Percentiles rank a stretch among this genome's conserved stretches.
Evolutionary conservation across 2,329 filamentous ascomycete genomes (phyloP).

Genomic region (Arthroderma uncinatum): DNA sequence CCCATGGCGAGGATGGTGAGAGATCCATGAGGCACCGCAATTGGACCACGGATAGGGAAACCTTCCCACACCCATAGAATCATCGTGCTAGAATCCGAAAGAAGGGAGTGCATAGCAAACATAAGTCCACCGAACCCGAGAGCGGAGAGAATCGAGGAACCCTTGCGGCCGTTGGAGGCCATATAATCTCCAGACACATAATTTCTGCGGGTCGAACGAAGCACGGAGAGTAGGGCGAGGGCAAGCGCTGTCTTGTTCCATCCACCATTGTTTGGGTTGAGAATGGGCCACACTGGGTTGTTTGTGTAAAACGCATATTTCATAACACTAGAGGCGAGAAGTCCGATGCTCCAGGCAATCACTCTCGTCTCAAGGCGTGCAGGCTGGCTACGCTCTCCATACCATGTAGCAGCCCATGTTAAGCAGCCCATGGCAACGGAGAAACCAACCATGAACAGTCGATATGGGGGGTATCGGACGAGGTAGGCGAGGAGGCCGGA

Average conservation of each 20-base stretch:
- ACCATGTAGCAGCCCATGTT: slow-evolving; percentile 73
- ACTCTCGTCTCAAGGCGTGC: slow-evolving; percentile 70
- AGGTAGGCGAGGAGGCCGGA: slow-evolving; percentile 69
- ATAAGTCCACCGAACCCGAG: slow-evolving; percentile 72
- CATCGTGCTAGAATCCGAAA: slow-evolving; percentile 98
- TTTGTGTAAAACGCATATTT: slow-evolving; percentile 93
- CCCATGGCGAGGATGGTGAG: slow-evolving; percentile 83
- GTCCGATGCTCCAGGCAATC: slow-evolving; percentile 66
- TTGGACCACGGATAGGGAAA: slow-evolving; percentile 77
- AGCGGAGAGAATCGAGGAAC: slow-evolving; percentile 60
- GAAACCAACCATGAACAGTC: slow-evolving; percentile 71
- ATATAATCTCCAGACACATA: slow-evolving; percentile 43
- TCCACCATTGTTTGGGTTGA: slow-evolving; percentile 80
- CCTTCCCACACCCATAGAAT: slow-evolving; percentile 98
- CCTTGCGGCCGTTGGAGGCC: slow-evolving; percentile 45
- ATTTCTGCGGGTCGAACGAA: slow-evolving; percentile 61
- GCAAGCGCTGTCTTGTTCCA: slow-evolving; percentile 77
- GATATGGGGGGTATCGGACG: slow-evolving; percentile 57
- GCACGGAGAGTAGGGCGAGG: slow-evolving; percentile 62
- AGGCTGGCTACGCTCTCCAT: slow-evolving; percentile 62
- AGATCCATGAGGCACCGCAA: slow-evolving; percentile 80
- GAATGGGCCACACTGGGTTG: slow-evolving; percentile 92
- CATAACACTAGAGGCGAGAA: slow-evolving; percentile 73
- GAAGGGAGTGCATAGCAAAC: slow-evolving; percentile 80
- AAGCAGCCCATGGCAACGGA: slow-evolving; percentile 70